Evolutionary conservation across 2,329 filamentous ascomycete species (phyloP).

Genomic region (Aspergillus ruber): DNA sequence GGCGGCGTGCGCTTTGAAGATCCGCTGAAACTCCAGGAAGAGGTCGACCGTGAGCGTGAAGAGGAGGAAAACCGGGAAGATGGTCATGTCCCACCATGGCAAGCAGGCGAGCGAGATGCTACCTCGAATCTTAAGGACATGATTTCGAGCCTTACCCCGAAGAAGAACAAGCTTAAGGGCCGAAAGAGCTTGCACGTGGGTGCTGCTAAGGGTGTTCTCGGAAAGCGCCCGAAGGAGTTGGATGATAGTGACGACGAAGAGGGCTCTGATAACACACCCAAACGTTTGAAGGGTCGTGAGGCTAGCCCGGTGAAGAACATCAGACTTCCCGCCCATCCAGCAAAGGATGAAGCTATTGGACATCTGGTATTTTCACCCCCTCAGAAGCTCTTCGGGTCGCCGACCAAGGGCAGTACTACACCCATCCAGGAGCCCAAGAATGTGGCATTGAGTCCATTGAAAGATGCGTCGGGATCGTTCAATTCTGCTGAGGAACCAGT

Average conservation of each 20-base stretch:
- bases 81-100: conserved; percentile 38
- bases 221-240: conserved; percentile 66
- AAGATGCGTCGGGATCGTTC: conserved; percentile 14
- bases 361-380: conserved; percentile 47
- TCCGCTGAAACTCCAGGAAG: conserved; percentile 55
- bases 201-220: conserved; percentile 65
- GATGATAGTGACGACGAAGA: conserved; percentile 58
- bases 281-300: conserved; percentile 65
- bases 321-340: conserved; percentile 61
- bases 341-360: conserved; percentile 61
- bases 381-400: conserved; percentile 31
- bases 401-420: conserved; percentile 42
- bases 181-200: conserved; percentile 73
- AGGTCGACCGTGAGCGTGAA: conserved; percentile 57
- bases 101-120: conserved; percentile 54
- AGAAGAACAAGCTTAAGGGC: conserved; percentile 60
- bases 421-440: conserved; percentile 40
- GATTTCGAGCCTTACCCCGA: conserved; percentile 71
- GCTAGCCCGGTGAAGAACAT: conserved; percentile 72
- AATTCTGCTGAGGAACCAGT: conserved; percentile 35
- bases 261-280: conserved; percentile 50
- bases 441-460: conserved; percentile 31
- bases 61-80: conserved; percentile 58
- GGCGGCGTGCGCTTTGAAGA: conserved; percentile 59
- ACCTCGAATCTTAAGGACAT: conserved; percentile 67